Evolutionary conservation across 192 early-diverging fungal species (phyloP), one percentile per base, ranked within the genome.

Genomic region (Gigaspora rosea): DNA sequence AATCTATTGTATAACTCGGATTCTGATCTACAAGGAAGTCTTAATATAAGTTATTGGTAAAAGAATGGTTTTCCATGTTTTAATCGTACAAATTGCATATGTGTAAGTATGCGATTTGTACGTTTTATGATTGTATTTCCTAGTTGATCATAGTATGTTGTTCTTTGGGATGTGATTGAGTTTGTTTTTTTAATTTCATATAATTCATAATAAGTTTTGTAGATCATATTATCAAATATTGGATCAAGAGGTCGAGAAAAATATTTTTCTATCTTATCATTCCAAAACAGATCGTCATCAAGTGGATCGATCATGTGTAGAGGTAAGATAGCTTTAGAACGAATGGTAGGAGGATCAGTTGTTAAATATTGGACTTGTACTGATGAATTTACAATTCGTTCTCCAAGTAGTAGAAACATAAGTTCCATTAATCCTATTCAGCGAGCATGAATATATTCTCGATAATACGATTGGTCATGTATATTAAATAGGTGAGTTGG

Each of bases 241-340:
- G 52, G 20, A 56, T 51, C 22, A 36, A 16, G 13, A 56, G 69
- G 69, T 8, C 50, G 13, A 2, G 22, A 11, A 57, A 71, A 56
- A 56, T 71, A 71, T 56, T 71, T 71, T 52, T n/a, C n/a, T 71
- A 71, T 51, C 8, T 13, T 6, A 13, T 71, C 69, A 18, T 22
- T 71, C 3, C 35, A 71, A 50, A 56, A 56, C 7, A 51, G 69
- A 32, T 71, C 69, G 13, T 71, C 10, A 56, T 51, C 32, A 57
- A 56, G 52, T 27, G 18, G 9, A 18, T 62, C 32, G 16, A 69
- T 47, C 49, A 49, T 27, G 8, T 13, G 48, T 41, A 51, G 7
- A 13, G 32, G 47, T 35, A 32, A 35, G 10, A 71, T 71, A 3
- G 50, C 35, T 52, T 71, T 69, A 51, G 49, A 54, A n/a, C 51